These are phyloP conservation scores for Elymus sibiricus DNA, from an alignment of 176 grass and related monocot genomes.

Conservation along the genomic window DNA sequence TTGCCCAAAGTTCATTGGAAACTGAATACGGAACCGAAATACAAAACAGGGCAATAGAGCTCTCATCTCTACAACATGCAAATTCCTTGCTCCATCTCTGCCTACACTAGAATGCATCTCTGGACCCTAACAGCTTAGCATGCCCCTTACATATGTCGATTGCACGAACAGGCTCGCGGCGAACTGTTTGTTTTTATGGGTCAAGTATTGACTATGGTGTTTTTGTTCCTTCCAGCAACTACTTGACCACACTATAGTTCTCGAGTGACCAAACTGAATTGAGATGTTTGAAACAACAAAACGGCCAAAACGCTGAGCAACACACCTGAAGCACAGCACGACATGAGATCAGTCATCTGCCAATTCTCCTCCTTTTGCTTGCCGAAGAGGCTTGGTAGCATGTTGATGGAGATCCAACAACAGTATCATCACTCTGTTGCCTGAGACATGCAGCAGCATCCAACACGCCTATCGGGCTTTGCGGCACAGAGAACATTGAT, in stretches of 20 bases:
- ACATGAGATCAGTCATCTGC: constrained; percentile 40
- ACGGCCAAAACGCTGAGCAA: not conserved
- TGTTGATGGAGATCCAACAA: constrained; percentile 47
- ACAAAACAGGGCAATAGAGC: constrained; percentile 46
- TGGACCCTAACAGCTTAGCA: constrained; percentile 4
- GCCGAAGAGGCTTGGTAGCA: constrained; percentile 50
- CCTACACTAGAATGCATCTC: constrained; percentile 39
- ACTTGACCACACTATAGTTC: not conserved
- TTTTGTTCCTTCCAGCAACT: constrained; percentile 33
- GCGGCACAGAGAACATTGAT: constrained; percentile 48
- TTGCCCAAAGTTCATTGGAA: constrained; percentile 39
- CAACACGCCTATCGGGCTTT: constrained; percentile 83
- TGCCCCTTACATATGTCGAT: not conserved
- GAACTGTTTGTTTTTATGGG: constrained; percentile 22
- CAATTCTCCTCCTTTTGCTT: constrained; percentile 79
- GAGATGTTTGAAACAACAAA: too few species aligned
- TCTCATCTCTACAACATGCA: constrained; percentile 41
- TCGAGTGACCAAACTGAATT: too few species aligned
- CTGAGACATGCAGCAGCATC: constrained; percentile 74
- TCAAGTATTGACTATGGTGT: constrained; percentile 30
- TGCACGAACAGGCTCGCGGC: constrained; percentile 28
- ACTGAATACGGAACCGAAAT: constrained; percentile 31
- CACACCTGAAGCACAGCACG: constrained; percentile 32
- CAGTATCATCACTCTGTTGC: constrained; percentile 65
- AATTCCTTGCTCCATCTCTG: constrained; percentile 38